Evolutionary conservation across 768 basidiomycete genomes (phyloP), one percentile per base, ranked within the genome.

Genomic region (Trametes cinnabarina): DNA sequence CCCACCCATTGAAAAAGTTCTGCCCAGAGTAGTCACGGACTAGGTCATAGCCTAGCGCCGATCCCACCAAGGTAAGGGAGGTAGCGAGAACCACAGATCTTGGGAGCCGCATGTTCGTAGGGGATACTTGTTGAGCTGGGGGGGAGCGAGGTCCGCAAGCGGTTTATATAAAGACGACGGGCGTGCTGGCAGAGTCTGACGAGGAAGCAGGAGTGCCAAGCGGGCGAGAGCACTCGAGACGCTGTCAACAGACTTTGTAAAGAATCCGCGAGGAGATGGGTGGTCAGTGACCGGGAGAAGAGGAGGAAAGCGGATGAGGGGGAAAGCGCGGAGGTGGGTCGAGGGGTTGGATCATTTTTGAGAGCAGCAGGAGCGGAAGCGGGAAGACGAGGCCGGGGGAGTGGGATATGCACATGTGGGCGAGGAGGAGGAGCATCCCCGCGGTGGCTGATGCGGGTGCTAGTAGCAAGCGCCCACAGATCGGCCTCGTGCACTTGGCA

Each of bases 1-100:
- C 69, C 77, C 77, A 81, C 41, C 71, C 66, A 46, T 78, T 67
- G 65, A 81, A 81, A 66, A 81, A 81, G 6, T 68, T 68, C n/a
- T 57, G 32, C 6, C 79, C 79, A n/a, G 71, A 65, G 64, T 77
- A 80, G 14, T 69, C 69, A 23, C 73, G 69, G 4, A 74, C 69
- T 25, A 79, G 59, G 37, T 73, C 65, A 61, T 75, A 76, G 20
- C 55, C 67, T 4, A 51, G 8, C 7, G 61, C 50, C 1, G 56
- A 51, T 23, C 49, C 28, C 19, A 37, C 55, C 46, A 48, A 37
- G 26, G 55, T 52, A 4, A 64, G 47, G 19, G 57, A 51, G 2
- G 54, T 35, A 22, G 46, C 51, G 25, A 47, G 32, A 17, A 50
- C 42, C 8, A 56, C 26, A 5, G 44, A 55, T 23, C 51, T 47